Percentiles rank a stretch among this genome's conserved stretches.
Conservation (phyloP, 768 basidiomycete genomes). For the Hysterangium stoloniferum region DNA sequence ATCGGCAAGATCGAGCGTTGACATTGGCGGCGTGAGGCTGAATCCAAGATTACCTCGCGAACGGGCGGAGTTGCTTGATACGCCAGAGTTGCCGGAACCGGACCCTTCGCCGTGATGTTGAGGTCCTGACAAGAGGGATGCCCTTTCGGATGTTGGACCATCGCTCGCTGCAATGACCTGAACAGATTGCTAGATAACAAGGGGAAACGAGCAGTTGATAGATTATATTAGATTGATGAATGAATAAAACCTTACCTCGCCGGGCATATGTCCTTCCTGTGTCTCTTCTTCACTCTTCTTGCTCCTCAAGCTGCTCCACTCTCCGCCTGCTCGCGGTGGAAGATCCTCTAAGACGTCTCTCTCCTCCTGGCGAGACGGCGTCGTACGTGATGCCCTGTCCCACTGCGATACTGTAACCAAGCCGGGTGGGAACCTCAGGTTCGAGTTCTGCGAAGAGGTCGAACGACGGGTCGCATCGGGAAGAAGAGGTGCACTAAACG, state of each 20-base stretch:
- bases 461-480: background rate
- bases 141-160: conserved; percentile 1
- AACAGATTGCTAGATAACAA: conserved; percentile 2
- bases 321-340: conserved; percentile 52
- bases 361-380: background rate
- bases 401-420: conserved; percentile 23
- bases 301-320: conserved; percentile 42
- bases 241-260: background rate
- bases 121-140: background rate
- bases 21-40: conserved; percentile 7
- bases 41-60: background rate
- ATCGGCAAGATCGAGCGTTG: background rate
- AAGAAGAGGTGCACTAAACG: conserved; percentile 32
- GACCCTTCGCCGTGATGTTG: background rate
- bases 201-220: background rate
- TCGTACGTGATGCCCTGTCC: background rate
- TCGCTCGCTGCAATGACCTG: background rate
- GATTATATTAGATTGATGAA: background rate
- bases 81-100: too few relatives aligned
- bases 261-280: background rate
- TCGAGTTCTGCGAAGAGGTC: conserved; percentile 20
- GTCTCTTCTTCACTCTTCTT: background rate
- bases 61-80: background rate
- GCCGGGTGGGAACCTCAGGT: conserved; percentile 30
- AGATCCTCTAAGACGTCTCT: conserved; percentile 58